Conservation (phyloP, 2,329 filamentous ascomycete species). For the Aspergillus proliferans region DNA sequence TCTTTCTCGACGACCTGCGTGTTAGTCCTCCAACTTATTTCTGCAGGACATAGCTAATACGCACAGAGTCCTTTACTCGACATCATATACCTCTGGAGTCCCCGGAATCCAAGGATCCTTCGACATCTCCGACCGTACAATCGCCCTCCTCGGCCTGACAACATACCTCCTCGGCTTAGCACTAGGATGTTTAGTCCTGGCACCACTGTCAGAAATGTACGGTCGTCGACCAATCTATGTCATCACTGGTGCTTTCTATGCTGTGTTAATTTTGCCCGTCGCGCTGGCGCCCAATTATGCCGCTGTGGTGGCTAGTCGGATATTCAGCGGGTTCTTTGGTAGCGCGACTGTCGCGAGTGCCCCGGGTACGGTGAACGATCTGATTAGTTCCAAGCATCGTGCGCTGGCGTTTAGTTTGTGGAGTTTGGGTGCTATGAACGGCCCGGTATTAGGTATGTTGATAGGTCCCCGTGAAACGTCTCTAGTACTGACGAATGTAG, state of each 20-base stretch:
- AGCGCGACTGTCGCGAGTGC: constrained; percentile 69
- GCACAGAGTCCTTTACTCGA: background rate
- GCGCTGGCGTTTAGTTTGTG: constrained; percentile 74
- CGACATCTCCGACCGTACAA: background rate
- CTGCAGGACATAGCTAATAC: no score
- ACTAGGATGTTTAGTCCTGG: background rate
- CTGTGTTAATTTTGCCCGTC: background rate
- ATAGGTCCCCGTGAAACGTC: constrained; percentile 8
- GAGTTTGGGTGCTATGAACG: constrained; percentile 71
- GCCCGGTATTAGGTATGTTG: constrained; percentile 35
- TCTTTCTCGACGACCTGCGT: no score
- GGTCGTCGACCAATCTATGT: background rate
- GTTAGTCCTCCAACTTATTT: no score
- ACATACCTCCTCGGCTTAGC: background rate
- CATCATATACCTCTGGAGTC: background rate
- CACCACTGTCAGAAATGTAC: background rate
- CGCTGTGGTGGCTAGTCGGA: constrained; percentile 10
- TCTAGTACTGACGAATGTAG: constrained; percentile 26
- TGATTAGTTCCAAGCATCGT: constrained; percentile 64
- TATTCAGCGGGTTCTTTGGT: constrained; percentile 48
- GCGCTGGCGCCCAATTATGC: constrained; percentile 46
- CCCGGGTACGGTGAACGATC: constrained; percentile 70
- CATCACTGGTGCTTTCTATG: background rate
- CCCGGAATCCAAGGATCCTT: background rate
- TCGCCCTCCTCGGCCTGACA: background rate